Evolutionary conservation across 1,139 yeast species (phyloP).

Genomic region (Kodamaea plutei): DNA sequence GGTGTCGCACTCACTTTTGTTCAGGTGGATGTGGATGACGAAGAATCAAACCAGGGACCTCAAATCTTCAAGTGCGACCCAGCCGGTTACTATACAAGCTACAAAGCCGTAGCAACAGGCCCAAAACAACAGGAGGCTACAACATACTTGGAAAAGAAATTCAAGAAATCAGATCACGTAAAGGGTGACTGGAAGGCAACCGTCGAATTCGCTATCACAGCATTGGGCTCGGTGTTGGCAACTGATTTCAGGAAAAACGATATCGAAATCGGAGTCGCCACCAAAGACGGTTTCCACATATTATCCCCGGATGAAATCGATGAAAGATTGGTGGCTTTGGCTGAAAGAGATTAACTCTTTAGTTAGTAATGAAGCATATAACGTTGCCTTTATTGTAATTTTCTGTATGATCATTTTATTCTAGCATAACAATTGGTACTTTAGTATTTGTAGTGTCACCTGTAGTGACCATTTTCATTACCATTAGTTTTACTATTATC

Average conservation of each 20-base stretch:
- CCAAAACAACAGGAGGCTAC: constrained; percentile 97
- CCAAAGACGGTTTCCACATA: constrained; percentile 62
- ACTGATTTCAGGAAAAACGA: constrained; percentile 93
- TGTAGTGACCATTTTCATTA: too few species aligned
- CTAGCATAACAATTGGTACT: too few species aligned
- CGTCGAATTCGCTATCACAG: constrained; percentile 84
- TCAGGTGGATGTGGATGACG: constrained; percentile 44
- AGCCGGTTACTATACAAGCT: constrained; percentile 92
- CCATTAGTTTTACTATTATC: too few species aligned
- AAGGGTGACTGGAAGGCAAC: constrained; percentile 87
- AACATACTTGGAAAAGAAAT: constrained; percentile 86
- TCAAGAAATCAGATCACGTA: constrained; percentile 68
- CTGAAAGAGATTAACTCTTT: constrained; percentile 90
- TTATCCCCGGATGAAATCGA: constrained; percentile 86
- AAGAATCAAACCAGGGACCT: constrained; percentile 89
- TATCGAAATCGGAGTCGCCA: constrained; percentile 88
- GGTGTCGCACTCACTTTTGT: constrained; percentile 91
- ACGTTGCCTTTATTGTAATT: too few species aligned
- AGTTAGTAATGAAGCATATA: too few species aligned
- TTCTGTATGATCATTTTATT: too few species aligned
- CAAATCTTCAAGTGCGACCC: constrained; percentile 91
- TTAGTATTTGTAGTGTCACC: too few species aligned
- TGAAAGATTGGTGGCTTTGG: constrained; percentile 87
- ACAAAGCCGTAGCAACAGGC: constrained; percentile 91
- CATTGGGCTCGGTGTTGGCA: constrained; percentile 80